Evolutionary conservation across 2,329 filamentous ascomycete genomes (phyloP), one percentile per base, ranked within the genome.

Genomic region (Aquanectria penicillioides): DNA sequence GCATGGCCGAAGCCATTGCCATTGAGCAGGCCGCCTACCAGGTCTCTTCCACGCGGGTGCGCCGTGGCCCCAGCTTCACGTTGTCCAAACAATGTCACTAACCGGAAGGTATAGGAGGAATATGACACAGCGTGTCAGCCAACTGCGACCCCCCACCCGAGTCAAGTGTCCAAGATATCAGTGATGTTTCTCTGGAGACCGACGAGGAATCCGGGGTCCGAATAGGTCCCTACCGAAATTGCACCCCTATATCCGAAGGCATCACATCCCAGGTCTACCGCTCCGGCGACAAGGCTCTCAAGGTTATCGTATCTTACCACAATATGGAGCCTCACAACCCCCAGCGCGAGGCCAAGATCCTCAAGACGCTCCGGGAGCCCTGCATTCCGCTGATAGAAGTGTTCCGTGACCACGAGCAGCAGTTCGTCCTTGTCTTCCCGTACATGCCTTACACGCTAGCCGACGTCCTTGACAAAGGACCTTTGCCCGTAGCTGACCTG

Each of bases 181-280:
- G 29, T 15, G 55, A 48, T 26, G 33, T 36, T n/a, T 29, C 11
- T 20, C 1, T 18, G 3, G 46, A 51, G 5, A 46, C 38, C 33
- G 20, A 38, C 2, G 57, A 41, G 17, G 69, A 66, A 7, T 31
- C 58, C 2, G 81, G 80, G 9, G 73, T 82, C 36, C 73, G 74
- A 26, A 87, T 89, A 56, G 87, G 86, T 8, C 23, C 73, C 5
- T 88, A 87, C 63, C 38, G 63, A 15, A 75, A 81, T 59, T 90
- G 87, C 70, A 75, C 77, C 22, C 81, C 82, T 64, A 70, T 89
- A n/a, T 80, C 81, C 40, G 80, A 81, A 62, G 95, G 95, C 17
- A 80, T 94, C 11, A 95, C 93, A 61, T 95, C 94, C 15, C 86
- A 89, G 53, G 88, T 99, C 47, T 98, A 94, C 78, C 89, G 89